These are phyloP conservation scores for Curvularia sp. DNA, from an alignment of 2,329 filamentous ascomycete genomes.

Conservation along the genomic window DNA sequence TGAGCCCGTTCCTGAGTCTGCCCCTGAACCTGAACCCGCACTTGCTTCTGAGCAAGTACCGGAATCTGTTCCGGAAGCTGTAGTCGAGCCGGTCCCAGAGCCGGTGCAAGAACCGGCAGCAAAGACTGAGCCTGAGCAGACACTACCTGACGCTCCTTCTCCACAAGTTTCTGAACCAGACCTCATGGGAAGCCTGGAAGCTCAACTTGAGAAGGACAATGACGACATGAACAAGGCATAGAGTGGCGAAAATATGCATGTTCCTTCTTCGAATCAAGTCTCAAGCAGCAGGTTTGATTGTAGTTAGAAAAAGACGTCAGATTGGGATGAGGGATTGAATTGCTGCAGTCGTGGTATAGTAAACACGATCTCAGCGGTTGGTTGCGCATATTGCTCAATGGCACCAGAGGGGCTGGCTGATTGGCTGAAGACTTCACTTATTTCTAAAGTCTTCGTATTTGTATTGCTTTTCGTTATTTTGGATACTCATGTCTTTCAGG, in stretches of 20 bases:
- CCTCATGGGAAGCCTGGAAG: slow-evolving; percentile 57
- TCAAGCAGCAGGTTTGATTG: neutral
- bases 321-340: neutral
- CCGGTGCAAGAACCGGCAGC: slow-evolving; percentile 5
- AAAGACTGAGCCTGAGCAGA: slow-evolving; percentile 7
- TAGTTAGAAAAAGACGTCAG: neutral
- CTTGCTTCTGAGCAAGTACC: neutral
- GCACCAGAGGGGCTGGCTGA: too few species aligned
- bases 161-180: slow-evolving; percentile 50
- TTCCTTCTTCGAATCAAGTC: neutral
- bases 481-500: neutral
- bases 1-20: slow-evolving; percentile 1
- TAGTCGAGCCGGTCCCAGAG: neutral
- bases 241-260: slow-evolving; percentile 2
- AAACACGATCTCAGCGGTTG: neutral
- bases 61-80: slow-evolving; percentile 2
- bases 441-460: neutral
- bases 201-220: slow-evolving; percentile 50
- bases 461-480: neutral
- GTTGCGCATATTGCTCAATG: neutral
- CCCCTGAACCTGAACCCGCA: neutral
- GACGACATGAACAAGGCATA: slow-evolving; percentile 27
- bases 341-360: neutral
- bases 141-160: slow-evolving; percentile 19
- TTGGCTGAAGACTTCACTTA: neutral